Conservation (phyloP, 2,329 filamentous ascomycete species). For the Ascochyta koolunga region DNA sequence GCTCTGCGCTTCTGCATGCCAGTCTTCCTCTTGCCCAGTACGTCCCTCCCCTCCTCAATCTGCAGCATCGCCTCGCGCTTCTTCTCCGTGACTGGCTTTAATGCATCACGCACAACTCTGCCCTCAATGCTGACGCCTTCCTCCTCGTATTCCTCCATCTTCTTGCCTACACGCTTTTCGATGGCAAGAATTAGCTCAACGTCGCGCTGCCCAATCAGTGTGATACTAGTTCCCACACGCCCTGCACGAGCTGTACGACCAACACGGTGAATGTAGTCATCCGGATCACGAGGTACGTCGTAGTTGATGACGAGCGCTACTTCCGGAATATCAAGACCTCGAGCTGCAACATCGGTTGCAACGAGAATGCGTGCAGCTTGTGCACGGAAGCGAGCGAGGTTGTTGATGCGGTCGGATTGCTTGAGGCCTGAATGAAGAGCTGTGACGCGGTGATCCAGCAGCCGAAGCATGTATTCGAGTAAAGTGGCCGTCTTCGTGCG, state of each 20-base stretch:
- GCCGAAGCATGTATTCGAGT: conserved; percentile 83
- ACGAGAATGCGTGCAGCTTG: conserved; percentile 87
- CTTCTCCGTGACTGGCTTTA: conserved; percentile 94
- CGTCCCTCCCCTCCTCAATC: conserved; percentile 90
- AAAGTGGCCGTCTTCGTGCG: conserved; percentile 86
- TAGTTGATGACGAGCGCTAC: conserved; percentile 93
- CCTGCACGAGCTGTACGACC: conserved; percentile 95
- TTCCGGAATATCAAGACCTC: conserved; percentile 93
- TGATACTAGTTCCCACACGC: conserved; percentile 79
- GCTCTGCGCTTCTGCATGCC: conserved; percentile 43
- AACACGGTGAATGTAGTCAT: conserved; percentile 96
- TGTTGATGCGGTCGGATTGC: conserved; percentile 83
- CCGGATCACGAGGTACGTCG: conserved; percentile 92
- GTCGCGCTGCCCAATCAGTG: conserved; percentile 90
- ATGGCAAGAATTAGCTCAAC: conserved; percentile 90
- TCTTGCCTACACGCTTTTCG: conserved; percentile 77
- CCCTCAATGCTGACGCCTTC: conserved; percentile 95
- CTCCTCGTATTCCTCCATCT: conserved; percentile 85
- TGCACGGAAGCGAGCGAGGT: conserved; percentile 89
- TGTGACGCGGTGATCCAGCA: conserved; percentile 88
- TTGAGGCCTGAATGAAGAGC: conserved; percentile 86
- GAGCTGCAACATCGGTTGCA: conserved; percentile 91
- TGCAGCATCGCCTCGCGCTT: conserved; percentile 90
- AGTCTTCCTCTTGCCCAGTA: conserved; percentile 76
- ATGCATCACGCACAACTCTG: conserved; percentile 78